Conservation (phyloP, 2,329 filamentous ascomycete species). For the Aureobasidium sp. region DNA sequence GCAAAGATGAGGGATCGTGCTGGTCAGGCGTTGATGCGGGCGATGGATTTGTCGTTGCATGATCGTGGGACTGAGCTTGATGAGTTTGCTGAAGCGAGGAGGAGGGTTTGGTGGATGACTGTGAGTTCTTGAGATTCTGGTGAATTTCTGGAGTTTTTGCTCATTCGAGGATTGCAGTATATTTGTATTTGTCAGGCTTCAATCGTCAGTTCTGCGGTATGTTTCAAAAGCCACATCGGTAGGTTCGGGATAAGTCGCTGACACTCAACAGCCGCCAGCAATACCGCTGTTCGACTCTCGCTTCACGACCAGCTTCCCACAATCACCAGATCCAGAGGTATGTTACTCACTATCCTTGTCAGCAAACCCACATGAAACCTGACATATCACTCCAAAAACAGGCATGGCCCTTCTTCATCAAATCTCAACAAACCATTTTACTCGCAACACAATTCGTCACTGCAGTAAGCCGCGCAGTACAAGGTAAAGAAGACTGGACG, state of each 20-base stretch:
- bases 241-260: too few species aligned
- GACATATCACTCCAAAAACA: too few species aligned
- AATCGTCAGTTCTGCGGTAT: conserved; percentile 40
- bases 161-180: conserved; percentile 22
- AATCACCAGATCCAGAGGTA: neutral
- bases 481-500: neutral
- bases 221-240: too few species aligned
- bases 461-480: neutral
- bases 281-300: conserved; percentile 37
- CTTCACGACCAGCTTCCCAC: conserved; percentile 33
- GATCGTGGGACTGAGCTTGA: conserved; percentile 29
- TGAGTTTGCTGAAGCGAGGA: conserved; percentile 37
- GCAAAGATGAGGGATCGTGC: conserved; percentile 44
- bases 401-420: conserved; percentile 10
- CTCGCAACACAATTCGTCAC: conserved; percentile 7
- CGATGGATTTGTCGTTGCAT: conserved; percentile 40
- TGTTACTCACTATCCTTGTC: too few species aligned
- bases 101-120: conserved; percentile 48
- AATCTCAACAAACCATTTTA: conserved; percentile 7
- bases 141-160: too few species aligned
- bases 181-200: conserved; percentile 43
- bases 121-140: too few species aligned
- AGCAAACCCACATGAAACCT: too few species aligned
- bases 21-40: conserved; percentile 39
- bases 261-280: conserved; percentile 23